A percentile compares a stretch with the other conserved stretches of the same genome.
Evolutionary conservation across 345 rosid genomes (phyloP).

Genomic region (Euphorbia tirucalli): DNA sequence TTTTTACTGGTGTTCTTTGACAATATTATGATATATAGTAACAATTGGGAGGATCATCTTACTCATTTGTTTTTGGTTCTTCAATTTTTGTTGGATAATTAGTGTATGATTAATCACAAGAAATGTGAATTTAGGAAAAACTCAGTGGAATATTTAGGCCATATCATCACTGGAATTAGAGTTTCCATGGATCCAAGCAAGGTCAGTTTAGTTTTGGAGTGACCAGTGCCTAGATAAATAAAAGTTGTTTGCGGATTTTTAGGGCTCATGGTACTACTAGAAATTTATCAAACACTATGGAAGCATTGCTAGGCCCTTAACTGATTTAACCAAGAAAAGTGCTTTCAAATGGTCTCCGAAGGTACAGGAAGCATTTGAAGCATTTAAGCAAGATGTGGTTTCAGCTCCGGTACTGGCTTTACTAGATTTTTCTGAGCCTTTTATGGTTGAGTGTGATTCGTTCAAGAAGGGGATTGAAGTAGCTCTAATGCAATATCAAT

Average conservation of each 20-base stretch:
- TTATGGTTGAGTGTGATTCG: neutral
- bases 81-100: neutral
- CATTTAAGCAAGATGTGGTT: neutral
- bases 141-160: neutral
- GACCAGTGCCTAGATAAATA: neutral
- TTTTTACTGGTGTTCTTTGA: no score
- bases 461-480: neutral
- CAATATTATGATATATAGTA: no score
- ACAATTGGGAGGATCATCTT: no score
- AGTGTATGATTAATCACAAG: no score
- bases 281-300: neutral
- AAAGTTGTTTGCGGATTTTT: neutral
- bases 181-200: neutral
- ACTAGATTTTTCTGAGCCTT: neutral
- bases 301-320: neutral
- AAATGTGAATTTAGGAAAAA: neutral
- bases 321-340: neutral
- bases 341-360: neutral
- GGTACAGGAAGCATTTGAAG: neutral
- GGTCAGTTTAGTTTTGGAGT: no score
- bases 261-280: neutral
- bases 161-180: neutral
- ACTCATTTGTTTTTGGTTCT: neutral
- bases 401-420: neutral
- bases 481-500: neutral